Evolutionary conservation across 345 rosid genomes (phyloP), one percentile per base, ranked within the genome.

Genomic region (Garcia nutans): DNA sequence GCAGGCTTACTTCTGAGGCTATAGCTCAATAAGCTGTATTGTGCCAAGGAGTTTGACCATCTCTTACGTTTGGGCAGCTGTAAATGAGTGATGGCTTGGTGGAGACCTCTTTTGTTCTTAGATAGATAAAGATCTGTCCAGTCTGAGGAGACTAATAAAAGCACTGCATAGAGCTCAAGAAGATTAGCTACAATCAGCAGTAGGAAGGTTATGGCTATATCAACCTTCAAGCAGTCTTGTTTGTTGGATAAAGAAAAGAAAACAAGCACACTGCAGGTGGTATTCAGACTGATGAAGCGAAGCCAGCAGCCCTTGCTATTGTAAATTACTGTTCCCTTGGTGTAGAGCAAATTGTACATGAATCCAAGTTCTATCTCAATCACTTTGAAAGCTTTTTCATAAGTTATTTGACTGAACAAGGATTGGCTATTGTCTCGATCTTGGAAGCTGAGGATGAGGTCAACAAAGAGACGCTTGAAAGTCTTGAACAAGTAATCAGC

Each of bases 391-490:
- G 83, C 84, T 3, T 67, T 52, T 63, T 33, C 59, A 0, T 6
- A 26, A 10, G 69, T 13, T 24, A 42, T 24, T 0, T 41, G 11
- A 50, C 5, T 6, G 22, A 24, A 80, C 60, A 8, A 31, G 63
- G 68, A 74, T 20, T 63, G 72, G 65, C 81, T 69, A 56, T 55
- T 72, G 66, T 65, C 79, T 68, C 13, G 78, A 52, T 59, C 44
- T 3, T 72, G 49, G 15, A 72, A 45, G 20, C 68, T 74, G 55
- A 86, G 80, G 65, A 77, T 81, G 11, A 87, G 84, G 71, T 82
- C 87, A 6, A 73, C 71, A 8, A 90, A 81, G 5, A 90, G 82
- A 73, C 77, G 83, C 60, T 80, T 82, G 84, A 79, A 87, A 70
- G 74, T 81, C 31, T 75, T 59, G 62, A 69, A 85, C 65, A 82